Conservation (phyloP, 2,329 filamentous ascomycete genomes). For the Dothiorella sarmentorum region DNA sequence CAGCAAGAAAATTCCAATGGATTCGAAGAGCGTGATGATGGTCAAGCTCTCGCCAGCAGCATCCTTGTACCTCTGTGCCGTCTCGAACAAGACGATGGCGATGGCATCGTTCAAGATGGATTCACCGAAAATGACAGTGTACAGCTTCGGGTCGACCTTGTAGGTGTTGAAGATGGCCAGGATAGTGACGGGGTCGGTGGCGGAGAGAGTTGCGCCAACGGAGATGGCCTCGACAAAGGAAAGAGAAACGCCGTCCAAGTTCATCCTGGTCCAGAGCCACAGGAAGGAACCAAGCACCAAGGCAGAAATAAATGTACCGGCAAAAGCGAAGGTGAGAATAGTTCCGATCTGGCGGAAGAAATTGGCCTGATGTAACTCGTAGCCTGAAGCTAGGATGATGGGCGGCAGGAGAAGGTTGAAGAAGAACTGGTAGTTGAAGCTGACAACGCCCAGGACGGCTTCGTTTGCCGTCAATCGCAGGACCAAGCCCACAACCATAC, state of each 20-base stretch:
- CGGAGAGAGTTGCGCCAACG: slow-evolving; percentile 91
- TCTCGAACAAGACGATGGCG: slow-evolving; percentile 97
- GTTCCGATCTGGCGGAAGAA: slow-evolving; percentile 98
- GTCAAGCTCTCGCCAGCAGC: slow-evolving; percentile 63
- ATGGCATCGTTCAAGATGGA: slow-evolving; percentile 98
- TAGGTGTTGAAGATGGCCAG: slow-evolving; percentile 98
- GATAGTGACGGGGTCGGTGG: slow-evolving; percentile 96
- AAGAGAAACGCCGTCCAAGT: slow-evolving; percentile 79
- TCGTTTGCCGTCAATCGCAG: slow-evolving; percentile 77
- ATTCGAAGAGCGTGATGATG: slow-evolving; percentile 80
- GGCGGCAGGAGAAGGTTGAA: slow-evolving; percentile 98
- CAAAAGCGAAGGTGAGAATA: slow-evolving; percentile 96
- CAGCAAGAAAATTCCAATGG: slow-evolving; percentile 88
- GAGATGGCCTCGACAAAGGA: slow-evolving; percentile 94
- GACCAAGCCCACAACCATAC: slow-evolving; percentile 91
- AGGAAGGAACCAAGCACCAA: slow-evolving; percentile 88
- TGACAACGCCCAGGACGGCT: slow-evolving; percentile 84
- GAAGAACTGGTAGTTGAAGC: slow-evolving; percentile 99
- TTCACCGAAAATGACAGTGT: slow-evolving; percentile 98
- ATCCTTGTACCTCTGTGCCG: slow-evolving; percentile 85
- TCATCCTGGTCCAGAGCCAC: slow-evolving; percentile 83
- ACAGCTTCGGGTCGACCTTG: slow-evolving; percentile 97
- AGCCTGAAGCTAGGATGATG: slow-evolving; percentile 95
- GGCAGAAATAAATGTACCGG: slow-evolving; percentile 93
- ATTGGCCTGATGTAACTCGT: slow-evolving; percentile 96